Percentiles rank a stretch among this genome's conserved stretches.
Evolutionary conservation across 2,329 filamentous ascomycete genomes (phyloP).

Genomic region (Diplodia corticola): DNA sequence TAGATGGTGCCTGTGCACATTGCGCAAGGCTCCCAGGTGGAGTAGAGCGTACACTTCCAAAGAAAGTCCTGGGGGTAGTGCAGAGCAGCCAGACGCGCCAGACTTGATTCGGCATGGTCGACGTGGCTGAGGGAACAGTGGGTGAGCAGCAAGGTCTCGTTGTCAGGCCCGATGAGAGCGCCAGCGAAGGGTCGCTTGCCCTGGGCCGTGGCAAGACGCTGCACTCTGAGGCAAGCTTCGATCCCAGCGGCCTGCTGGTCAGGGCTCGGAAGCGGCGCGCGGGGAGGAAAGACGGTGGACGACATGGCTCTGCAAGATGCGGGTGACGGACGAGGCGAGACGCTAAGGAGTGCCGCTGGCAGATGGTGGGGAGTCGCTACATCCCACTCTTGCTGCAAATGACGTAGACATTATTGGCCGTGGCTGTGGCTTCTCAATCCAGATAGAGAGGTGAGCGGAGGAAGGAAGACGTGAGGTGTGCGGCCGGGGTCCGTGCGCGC

Average conservation of each 20-base stretch:
- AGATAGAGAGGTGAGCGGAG: too few relatives aligned
- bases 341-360: not conserved
- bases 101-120: conserved; percentile 54
- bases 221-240: conserved; percentile 44
- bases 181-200: conserved; percentile 54
- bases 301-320: too few relatives aligned
- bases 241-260: conserved; percentile 29
- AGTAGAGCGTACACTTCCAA: conserved; percentile 52
- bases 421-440: too few relatives aligned
- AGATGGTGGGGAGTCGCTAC: not conserved
- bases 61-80: conserved; percentile 53
- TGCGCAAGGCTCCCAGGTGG: conserved; percentile 58
- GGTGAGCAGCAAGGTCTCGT: conserved; percentile 49
- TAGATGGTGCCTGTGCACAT: conserved; percentile 54
- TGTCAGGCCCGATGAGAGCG: conserved; percentile 52
- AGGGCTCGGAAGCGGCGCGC: not conserved
- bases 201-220: conserved; percentile 47
- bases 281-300: conserved; percentile 1
- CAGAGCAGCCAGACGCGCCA: conserved; percentile 51
- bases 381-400: conserved; percentile 2
- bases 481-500: not conserved
- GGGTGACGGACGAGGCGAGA: not conserved
- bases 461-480: not conserved
- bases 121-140: conserved; percentile 56
- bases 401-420: not conserved